phyloP scores from a whole-genome alignment of 2,329 filamentous ascomycete genomes.

The Fonsecaea erecta region DNA sequence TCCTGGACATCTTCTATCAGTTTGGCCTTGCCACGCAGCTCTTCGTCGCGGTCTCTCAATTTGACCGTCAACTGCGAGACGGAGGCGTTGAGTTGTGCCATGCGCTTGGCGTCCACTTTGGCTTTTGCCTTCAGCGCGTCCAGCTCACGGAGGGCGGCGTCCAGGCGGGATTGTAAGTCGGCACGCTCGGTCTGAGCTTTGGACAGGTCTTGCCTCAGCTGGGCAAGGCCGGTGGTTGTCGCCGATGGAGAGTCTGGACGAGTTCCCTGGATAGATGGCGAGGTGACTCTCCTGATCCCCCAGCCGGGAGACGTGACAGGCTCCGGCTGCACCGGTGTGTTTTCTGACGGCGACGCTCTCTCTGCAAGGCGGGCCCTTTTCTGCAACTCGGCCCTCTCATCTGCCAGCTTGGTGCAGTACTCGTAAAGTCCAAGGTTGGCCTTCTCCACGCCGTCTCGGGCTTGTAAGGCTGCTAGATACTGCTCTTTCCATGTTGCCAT shows the following conservation, averaged over 20 bases:
- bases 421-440: slow-evolving; percentile 71
- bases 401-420: slow-evolving; percentile 60
- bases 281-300: slow-evolving; percentile 34
- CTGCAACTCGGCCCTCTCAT: slow-evolving; percentile 36
- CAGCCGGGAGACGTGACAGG: slow-evolving; percentile 7
- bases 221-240: slow-evolving; percentile 24
- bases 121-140: slow-evolving; percentile 64
- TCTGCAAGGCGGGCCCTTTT: slow-evolving; percentile 21
- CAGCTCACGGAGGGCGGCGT: slow-evolving; percentile 67
- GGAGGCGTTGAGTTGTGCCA: slow-evolving; percentile 67
- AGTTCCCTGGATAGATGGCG: slow-evolving; percentile 42
- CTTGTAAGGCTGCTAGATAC: slow-evolving; percentile 75
- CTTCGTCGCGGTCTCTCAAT: slow-evolving; percentile 80
- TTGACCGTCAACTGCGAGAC: slow-evolving; percentile 66
- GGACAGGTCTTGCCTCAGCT: slow-evolving; percentile 70
- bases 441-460: slow-evolving; percentile 71
- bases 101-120: slow-evolving; percentile 63
- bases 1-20: slow-evolving; percentile 88
- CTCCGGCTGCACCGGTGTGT: slow-evolving; percentile 5
- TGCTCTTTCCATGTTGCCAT: slow-evolving; percentile 80
- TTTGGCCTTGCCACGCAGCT: slow-evolving; percentile 81
- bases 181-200: slow-evolving; percentile 76
- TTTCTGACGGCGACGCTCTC: slow-evolving; percentile 41
- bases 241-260: slow-evolving; percentile 11
- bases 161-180: slow-evolving; percentile 68